phyloP scores from a whole-genome alignment of 441 rosid genomes.

The Jatropha podagrica region DNA sequence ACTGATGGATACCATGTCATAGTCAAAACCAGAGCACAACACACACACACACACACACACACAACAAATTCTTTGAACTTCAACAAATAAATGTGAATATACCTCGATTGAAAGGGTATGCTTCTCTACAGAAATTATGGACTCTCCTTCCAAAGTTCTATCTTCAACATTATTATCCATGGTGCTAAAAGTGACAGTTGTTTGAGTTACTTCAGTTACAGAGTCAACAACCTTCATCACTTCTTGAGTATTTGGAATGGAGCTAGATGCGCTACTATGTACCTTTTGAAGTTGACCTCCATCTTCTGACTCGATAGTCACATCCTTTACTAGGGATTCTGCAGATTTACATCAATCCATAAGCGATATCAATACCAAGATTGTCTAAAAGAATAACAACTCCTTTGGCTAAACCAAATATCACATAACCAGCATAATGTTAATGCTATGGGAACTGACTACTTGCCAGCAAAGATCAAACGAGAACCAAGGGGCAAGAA shows the following conservation, averaged over 20 bases:
- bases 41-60: background rate
- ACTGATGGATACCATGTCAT: background rate
- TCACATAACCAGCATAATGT: background rate
- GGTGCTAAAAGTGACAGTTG: slow-evolving; percentile 21
- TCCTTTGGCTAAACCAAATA: background rate
- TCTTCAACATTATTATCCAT: slow-evolving; percentile 21
- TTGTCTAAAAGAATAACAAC: slow-evolving; percentile 1
- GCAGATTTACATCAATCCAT: slow-evolving; percentile 20
- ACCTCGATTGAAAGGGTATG: slow-evolving; percentile 67
- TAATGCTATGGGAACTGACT: background rate
- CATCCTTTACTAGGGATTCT: slow-evolving; percentile 30
- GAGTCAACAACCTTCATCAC: slow-evolving; percentile 20
- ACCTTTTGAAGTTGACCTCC: slow-evolving; percentile 38
- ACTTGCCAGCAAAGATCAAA: background rate
- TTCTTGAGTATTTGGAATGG: slow-evolving; percentile 26
- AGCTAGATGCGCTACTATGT: slow-evolving; percentile 33
- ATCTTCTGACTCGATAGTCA: slow-evolving; percentile 34
- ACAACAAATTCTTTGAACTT: background rate
- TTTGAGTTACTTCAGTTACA: slow-evolving; percentile 18
- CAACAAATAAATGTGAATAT: slow-evolving; percentile 2
- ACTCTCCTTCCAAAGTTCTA: slow-evolving; percentile 23
- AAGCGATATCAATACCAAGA: slow-evolving; percentile 6
- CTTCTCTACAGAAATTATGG: slow-evolving; percentile 35
- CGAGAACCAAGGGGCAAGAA: background rate
- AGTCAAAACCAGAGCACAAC: background rate